Conservation (phyloP, 2,329 filamentous ascomycete species). For the Epicoccum sorghinum region DNA sequence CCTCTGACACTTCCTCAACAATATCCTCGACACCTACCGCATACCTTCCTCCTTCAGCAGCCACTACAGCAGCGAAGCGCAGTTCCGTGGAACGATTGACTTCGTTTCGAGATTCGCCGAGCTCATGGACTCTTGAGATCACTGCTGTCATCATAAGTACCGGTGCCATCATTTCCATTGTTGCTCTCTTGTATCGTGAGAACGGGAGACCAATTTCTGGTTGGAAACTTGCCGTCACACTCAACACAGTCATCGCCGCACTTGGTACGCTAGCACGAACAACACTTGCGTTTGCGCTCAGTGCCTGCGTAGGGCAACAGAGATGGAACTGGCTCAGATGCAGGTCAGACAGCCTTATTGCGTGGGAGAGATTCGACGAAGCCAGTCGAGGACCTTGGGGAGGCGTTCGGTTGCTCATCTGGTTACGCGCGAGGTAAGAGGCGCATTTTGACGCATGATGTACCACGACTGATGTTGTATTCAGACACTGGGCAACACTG, state of each 20-base stretch:
- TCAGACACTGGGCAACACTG: conserved; percentile 15
- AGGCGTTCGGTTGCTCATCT: conserved; percentile 11
- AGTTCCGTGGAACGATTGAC: no score
- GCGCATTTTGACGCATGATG: no score
- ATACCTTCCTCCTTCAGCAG: no score
- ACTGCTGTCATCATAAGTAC: conserved; percentile 1
- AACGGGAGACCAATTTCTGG: conserved; percentile 5
- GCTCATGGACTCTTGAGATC: conserved; percentile 5
- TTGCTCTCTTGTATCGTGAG: conserved; percentile 10
- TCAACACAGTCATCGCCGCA: conserved; percentile 17
- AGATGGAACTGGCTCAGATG: conserved; percentile 21
- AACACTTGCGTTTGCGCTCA: conserved; percentile 19
- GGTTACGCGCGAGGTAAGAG: conserved; percentile 13
- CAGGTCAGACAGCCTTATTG: conserved; percentile 4
- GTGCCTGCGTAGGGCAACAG: conserved; percentile 20
- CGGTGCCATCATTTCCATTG: conserved; percentile 1
- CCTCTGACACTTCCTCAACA: no score
- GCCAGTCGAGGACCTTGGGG: conserved; percentile 21
- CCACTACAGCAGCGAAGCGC: no score
- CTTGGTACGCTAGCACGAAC: conserved; percentile 19
- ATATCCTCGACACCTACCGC: no score
- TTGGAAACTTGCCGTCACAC: conserved; percentile 12
- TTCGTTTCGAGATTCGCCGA: no score
- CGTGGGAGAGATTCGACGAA: conserved; percentile 22
- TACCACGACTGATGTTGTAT: background rate